These are phyloP conservation scores for Fusarium zealandicum DNA, from an alignment of 2,329 filamentous ascomycete genomes.

Conservation along the genomic window DNA sequence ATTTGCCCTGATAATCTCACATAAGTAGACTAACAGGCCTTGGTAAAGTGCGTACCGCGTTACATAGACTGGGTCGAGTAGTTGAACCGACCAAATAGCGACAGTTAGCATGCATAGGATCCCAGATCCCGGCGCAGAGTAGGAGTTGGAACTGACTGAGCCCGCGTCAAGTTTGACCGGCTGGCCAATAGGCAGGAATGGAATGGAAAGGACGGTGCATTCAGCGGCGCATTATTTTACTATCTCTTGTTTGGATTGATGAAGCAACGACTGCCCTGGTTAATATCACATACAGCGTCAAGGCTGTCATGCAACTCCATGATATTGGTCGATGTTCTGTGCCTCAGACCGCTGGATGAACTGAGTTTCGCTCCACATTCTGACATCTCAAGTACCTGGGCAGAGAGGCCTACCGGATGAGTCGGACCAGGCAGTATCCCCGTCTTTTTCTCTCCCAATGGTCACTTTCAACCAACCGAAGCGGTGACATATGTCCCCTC, in stretches of 20 bases:
- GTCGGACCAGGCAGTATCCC: constrained; percentile 11
- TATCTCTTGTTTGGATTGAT: constrained; percentile 18
- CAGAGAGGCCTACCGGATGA: not conserved
- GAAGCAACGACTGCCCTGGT: constrained; percentile 27
- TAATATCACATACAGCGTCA: constrained; percentile 16
- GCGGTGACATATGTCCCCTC: not conserved
- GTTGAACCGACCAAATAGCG: constrained; percentile 1
- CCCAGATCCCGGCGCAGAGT: constrained; percentile 30
- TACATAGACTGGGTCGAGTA: constrained; percentile 33
- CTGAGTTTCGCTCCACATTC: not conserved
- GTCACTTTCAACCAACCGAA: not conserved
- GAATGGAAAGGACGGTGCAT: constrained; percentile 28
- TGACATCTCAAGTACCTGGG: not conserved
- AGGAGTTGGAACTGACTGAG: constrained; percentile 28
- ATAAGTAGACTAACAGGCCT: constrained; percentile 17
- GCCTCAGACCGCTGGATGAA: not conserved
- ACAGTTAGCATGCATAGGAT: constrained; percentile 37
- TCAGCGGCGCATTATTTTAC: constrained; percentile 30
- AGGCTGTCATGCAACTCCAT: constrained; percentile 26
- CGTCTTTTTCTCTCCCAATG: not conserved
- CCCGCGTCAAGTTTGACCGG: constrained; percentile 29
- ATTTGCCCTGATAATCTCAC: constrained; percentile 1
- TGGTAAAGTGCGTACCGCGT: constrained; percentile 46
- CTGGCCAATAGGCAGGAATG: constrained; percentile 21
- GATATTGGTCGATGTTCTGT: not conserved